Percentiles rank a stretch among this genome's conserved stretches.
Conservation (phyloP, 768 basidiomycete genomes). For the Hypholoma sublateritium region DNA sequence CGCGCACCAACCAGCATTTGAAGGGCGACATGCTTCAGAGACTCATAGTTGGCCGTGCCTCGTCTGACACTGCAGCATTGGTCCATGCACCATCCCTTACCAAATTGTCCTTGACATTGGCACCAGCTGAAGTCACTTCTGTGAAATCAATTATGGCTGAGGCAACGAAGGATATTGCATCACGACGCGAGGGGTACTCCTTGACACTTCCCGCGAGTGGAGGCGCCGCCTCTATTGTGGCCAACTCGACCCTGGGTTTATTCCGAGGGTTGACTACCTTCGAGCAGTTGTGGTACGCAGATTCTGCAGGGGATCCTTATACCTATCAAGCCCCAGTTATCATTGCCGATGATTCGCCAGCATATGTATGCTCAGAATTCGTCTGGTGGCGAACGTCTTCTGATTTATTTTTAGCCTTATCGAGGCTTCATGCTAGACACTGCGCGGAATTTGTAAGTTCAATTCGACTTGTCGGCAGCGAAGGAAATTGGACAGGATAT, state of each 20-base stretch:
- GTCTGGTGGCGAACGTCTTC: neutral
- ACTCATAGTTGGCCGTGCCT: conserved; percentile 59
- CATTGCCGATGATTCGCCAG: conserved; percentile 59
- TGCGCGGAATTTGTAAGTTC: conserved; percentile 66
- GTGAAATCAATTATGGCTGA: conserved; percentile 52
- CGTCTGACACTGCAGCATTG: conserved; percentile 41
- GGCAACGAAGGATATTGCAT: conserved; percentile 45
- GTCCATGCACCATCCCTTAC: conserved; percentile 39
- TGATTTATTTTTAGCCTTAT: conserved; percentile 47
- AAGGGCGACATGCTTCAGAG: conserved; percentile 55
- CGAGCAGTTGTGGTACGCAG: conserved; percentile 66
- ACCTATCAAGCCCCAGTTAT: conserved; percentile 54
- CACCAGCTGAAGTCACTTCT: conserved; percentile 15
- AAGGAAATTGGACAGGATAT: neutral
- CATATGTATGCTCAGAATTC: conserved; percentile 47
- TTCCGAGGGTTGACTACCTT: conserved; percentile 79
- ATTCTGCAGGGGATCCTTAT: conserved; percentile 46
- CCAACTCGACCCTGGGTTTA: conserved; percentile 66
- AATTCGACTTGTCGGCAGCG: neutral
- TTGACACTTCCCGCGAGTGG: conserved; percentile 56
- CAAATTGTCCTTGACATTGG: conserved; percentile 43
- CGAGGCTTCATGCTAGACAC: conserved; percentile 84
- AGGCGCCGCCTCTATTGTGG: conserved; percentile 49
- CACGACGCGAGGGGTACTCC: conserved; percentile 59
- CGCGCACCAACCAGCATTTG: conserved; percentile 44